Evolutionary conservation across 75 land plant species (phyloP), one percentile per base, ranked within the genome.

Genomic region (Pseudotsuga menziesii): DNA sequence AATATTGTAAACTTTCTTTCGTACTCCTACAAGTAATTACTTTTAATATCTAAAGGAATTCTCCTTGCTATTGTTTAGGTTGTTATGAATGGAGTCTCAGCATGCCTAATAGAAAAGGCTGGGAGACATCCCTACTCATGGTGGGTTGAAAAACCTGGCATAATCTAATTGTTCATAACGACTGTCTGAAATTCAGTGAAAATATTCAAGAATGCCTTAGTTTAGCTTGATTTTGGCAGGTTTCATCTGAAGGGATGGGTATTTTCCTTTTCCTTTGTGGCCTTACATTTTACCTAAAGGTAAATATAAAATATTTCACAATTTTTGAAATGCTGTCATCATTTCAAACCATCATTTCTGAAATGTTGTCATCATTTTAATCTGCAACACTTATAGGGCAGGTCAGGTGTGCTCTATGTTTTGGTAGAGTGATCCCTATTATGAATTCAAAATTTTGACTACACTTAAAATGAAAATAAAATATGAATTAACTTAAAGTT

Each of bases 261-360:
- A 12, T 85, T 52, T 86, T 97, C 82, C 77, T 85, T 72, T 81
- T 94, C 16, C 79, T 93, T 76, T 92, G 91, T 66, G 91, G 90
- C 19, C 74, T 88, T 57, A 63, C 98, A 74, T 95, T 93, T 77
- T 95, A 79, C 76, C 56, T 91, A n/a, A 92, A 91, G 91, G 98
- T 95, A 72, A 22, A 19, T 13, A 3, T n/a, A n/a, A n/a, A n/a
- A n/a, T n/a, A n/a, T n/a, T n/a, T n/a, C n/a, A n/a, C n/a, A n/a
- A n/a, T n/a, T 44, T 26, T 2, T 16, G 23, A 11, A 3, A 25
- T 6, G 36, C 16, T 56, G 19, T 23, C 23, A n/a, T 7, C 52
- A 15, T 1, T 29, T 29, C 32, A 29, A 29, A 29, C 1, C 32
- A 29, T 29, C 32, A 29, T 29, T 29, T 29, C 32, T 29, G 32